Evolutionary conservation across 176 grass and related monocot genomes (phyloP).

Genomic region (Ananas comosus): DNA sequence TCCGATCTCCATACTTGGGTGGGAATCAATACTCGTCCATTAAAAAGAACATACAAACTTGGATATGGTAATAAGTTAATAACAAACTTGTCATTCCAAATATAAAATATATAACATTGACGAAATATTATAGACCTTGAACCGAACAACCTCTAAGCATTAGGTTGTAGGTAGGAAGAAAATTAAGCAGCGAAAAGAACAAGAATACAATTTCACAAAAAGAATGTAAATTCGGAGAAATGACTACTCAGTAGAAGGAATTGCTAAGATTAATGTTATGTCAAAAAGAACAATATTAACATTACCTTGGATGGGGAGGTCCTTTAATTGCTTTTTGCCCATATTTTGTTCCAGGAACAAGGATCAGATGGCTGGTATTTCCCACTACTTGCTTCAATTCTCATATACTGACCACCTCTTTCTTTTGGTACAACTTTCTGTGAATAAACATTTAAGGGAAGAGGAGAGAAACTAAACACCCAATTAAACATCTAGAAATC

Average conservation of each 20-base stretch:
- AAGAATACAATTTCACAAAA: background rate
- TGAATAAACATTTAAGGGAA: background rate
- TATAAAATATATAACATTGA: no score
- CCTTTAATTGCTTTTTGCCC: constrained; percentile 16
- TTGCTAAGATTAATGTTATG: background rate
- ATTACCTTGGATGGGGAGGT: constrained; percentile 24
- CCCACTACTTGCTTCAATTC: background rate
- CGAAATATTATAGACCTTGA: no score
- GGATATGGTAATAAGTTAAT: no score
- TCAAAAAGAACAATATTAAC: background rate
- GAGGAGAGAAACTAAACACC: constrained; percentile 1
- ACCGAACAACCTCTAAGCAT: no score
- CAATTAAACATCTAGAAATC: background rate
- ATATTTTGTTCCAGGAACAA: constrained; percentile 30
- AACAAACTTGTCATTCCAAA: no score
- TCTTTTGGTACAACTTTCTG: constrained; percentile 8
- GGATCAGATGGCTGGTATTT: constrained; percentile 15
- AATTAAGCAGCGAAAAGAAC: no score
- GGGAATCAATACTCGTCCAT: no score
- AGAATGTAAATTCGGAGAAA: background rate
- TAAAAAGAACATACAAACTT: no score
- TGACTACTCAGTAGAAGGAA: background rate
- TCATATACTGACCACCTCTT: constrained; percentile 17
- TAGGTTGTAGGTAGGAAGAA: no score
- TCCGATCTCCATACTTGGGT: no score